Conservation (phyloP, 1,284 basidiomycete species). For the Ceraceosorus bombacis region DNA sequence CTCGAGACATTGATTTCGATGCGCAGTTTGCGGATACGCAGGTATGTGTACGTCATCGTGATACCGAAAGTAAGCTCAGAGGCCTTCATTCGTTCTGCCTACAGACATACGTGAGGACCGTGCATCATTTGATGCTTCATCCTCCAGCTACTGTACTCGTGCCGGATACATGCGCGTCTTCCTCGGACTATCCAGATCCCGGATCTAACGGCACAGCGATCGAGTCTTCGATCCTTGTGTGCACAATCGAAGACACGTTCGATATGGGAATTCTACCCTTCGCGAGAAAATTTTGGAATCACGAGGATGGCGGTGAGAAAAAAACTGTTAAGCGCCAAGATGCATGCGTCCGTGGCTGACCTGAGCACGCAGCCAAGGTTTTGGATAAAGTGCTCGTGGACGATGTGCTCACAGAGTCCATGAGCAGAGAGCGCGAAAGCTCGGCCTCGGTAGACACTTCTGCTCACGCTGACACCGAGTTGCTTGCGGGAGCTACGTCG, state of each 20-base stretch:
- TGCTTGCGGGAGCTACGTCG: neutral
- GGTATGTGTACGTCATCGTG: conserved; percentile 9
- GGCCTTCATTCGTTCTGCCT: conserved; percentile 51
- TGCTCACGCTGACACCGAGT: neutral
- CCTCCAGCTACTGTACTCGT: conserved; percentile 65
- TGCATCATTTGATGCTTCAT: conserved; percentile 75
- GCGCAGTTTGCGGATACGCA: conserved; percentile 49
- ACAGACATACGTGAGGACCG: conserved; percentile 67
- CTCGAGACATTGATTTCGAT: neutral
- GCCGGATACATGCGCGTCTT: neutral
- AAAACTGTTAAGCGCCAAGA: conserved; percentile 1
- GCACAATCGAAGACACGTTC: conserved; percentile 65
- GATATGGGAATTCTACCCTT: conserved; percentile 61
- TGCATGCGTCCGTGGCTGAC: too few relatives aligned
- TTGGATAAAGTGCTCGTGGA: neutral
- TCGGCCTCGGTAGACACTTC: neutral
- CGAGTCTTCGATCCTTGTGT: conserved; percentile 54
- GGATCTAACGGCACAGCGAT: neutral
- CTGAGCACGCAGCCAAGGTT: too few relatives aligned
- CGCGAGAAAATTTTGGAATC: conserved; percentile 71
- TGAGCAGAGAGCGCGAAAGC: too few relatives aligned
- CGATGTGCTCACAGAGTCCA: neutral
- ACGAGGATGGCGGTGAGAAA: conserved; percentile 59
- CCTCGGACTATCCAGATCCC: neutral
- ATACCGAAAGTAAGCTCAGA: neutral